These are phyloP conservation scores for Phtheirospermum japonicum DNA, from an alignment of 257 asterid genomes.

Conservation along the genomic window DNA sequence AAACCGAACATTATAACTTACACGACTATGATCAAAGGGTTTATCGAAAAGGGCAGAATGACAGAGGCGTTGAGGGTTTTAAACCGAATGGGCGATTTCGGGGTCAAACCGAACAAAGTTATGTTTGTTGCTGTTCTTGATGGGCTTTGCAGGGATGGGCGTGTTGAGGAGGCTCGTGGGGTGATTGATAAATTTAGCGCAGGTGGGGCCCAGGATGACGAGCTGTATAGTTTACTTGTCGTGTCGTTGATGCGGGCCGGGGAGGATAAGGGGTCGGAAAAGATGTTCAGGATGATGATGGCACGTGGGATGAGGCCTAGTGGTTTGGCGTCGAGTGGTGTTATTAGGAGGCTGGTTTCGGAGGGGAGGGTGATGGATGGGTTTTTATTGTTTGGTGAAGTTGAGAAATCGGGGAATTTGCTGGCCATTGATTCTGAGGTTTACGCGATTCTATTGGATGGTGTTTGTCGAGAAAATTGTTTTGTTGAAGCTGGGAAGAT, in stretches of 20 bases:
- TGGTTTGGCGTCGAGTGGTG: constrained; percentile 50
- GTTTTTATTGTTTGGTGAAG: constrained; percentile 42
- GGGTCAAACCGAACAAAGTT: constrained; percentile 56
- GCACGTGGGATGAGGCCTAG: constrained; percentile 58
- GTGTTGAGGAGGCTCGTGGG: constrained; percentile 50
- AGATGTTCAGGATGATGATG: constrained; percentile 55
- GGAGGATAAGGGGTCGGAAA: constrained; percentile 52
- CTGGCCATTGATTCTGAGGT: constrained; percentile 47
- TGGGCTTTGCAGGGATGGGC: constrained; percentile 68
- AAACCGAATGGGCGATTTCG: constrained; percentile 50
- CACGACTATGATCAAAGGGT: constrained; percentile 61
- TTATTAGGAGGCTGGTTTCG: constrained; percentile 42
- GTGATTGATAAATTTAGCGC: constrained; percentile 47
- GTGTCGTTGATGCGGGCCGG: constrained; percentile 54
- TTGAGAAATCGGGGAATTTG: constrained; percentile 47
- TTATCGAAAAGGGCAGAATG: constrained; percentile 53
- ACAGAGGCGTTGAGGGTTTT: constrained; percentile 53
- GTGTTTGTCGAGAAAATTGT: constrained; percentile 49
- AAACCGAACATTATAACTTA: constrained; percentile 71
- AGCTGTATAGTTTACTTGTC: constrained; percentile 55
- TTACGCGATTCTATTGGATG: constrained; percentile 48
- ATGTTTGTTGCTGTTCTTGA: constrained; percentile 50
- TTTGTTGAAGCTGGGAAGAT: constrained; percentile 48
- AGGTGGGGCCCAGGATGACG: constrained; percentile 35
- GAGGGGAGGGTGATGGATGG: constrained; percentile 62